Base-by-base conservation (phyloP, 2,329 filamentous ascomycete genomes). In the Phaeophleospora eucalypticola region DNA sequence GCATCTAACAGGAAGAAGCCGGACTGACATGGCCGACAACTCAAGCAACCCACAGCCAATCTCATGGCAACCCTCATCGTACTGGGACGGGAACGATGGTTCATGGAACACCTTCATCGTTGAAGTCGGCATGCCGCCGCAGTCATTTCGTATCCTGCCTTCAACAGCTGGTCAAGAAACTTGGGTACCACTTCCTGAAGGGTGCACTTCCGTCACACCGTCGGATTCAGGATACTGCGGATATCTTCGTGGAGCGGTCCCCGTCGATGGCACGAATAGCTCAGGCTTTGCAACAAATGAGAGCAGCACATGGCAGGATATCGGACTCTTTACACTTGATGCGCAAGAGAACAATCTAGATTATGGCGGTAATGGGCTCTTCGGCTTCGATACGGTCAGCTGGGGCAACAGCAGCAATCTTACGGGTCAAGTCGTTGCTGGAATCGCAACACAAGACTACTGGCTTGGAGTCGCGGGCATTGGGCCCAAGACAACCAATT, bases 401-500 rank as follows among this genome's bases (percentile, higher is more conserved):
- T 50, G 68, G 21, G 60, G 43, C 16, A 46, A 50, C 24, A 39
- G 17, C 7, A 49, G 35, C 4, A 54, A 54, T 6, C 36, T 69
- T 24, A 47, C 61, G 7, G 57, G 64, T 43, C 64, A 68, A 50
- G 58, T 69, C 20, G 56, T 73, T 2, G 69, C 64, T 14, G 63
- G 63, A 2, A 64, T 70, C 17, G 58, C 58, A 1, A 59, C 61
- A 2, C 57, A 62, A 27, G 54, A 62, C 42, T 70, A 68, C 53
- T 70, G 61, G 45, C 46, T 71, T 2, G 71, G 71, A 4, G 47
- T 51, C 4, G 57, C 74, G 3, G 67, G 68, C 0, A 51, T 74
- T 9, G 64, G 64, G 3, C 59, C 63, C 3, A 59, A 61, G 17
- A 59, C 65, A 0, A 59, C 60, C 35, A 72, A 71, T 52, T 73